Conservation (phyloP, 345 rosid genomes). For the Reutealis trisperma region DNA sequence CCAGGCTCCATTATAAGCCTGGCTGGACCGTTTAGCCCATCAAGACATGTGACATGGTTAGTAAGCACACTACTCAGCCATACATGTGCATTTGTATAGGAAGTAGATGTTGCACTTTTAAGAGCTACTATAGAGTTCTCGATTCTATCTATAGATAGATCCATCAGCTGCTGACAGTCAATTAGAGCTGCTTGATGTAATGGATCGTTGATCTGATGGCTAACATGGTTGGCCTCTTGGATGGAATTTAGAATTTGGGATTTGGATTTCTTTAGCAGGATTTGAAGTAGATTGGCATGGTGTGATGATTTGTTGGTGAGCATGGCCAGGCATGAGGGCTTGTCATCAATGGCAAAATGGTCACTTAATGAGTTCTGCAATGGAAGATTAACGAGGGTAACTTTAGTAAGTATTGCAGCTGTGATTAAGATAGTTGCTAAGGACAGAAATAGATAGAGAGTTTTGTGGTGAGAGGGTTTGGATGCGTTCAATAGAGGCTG, state of each 20-base stretch:
- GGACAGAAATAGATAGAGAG: conserved; percentile 39
- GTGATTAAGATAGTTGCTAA: conserved; percentile 41
- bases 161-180: conserved; percentile 65
- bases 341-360: not conserved
- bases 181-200: conserved; percentile 39
- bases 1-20: conserved; percentile 10
- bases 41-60: conserved; percentile 23
- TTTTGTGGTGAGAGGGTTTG: conserved; percentile 33
- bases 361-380: not conserved
- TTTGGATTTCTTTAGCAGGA: conserved; percentile 39
- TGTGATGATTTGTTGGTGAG: conserved; percentile 35
- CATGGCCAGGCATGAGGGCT: conserved; percentile 40
- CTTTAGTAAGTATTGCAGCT: conserved; percentile 20
- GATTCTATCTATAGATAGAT: conserved; percentile 49
- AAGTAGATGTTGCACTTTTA: not conserved
- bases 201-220: conserved; percentile 35
- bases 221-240: conserved; percentile 16
- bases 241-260: conserved; percentile 29
- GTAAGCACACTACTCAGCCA: conserved; percentile 29
- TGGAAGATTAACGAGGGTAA: not conserved
- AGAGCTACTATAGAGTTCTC: conserved; percentile 14
- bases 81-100: conserved; percentile 13
- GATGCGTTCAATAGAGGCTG: conserved; percentile 53
- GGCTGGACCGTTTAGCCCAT: conserved; percentile 19
- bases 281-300: conserved; percentile 36